Base-by-base conservation (phyloP, 495 filamentous ascomycete genomes). In the Aspergillus leporis region DNA sequence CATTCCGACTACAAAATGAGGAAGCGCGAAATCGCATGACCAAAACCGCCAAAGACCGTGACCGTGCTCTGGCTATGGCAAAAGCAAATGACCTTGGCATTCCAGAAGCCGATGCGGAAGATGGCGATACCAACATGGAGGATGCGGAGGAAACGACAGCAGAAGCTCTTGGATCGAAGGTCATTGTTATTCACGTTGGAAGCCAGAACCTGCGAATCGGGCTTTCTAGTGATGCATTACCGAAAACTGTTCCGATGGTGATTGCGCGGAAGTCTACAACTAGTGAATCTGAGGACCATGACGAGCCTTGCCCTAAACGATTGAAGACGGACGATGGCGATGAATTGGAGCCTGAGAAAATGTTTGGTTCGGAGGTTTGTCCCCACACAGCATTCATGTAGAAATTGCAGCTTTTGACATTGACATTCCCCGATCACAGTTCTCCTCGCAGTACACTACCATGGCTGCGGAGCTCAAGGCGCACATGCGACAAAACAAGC, bases 151-250 rank as follows among this genome's bases (percentile, higher is more conserved):
- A 84, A 13, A 66, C 80, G 5, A 79, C 83, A 8, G 79, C 85
- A 47, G 84, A 89, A 59, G 72, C 81, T n/a, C 72, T 84, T 58
- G 91, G 91, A 38, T 93, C 92, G 10, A 97, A 95, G 70, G 88
- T 97, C 54, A 93, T 98, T 67, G 89, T 98, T 34, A 90, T 98
- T 55, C 94, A 98, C 69, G 83, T 93, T n/a, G 94, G 94, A n/a
- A 97, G 92, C 67, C 94, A 98, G 75, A 98, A 98, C 58, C 72
- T 98, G 54, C 82, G 94, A 32, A 91, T 98, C 60, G 94, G 94
- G 0, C 81, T 97, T 49, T 90, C 93, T 5, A 97, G 90, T 66
- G 94, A 98, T 78, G 94, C 93, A 21, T 73, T 98, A 32, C 94
- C 94, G 0, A 96, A 93, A 74, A 93, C 90, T 2, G 81, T 98